A percentile compares a stretch with the other conserved stretches of the same genome.
phyloP scores from a whole-genome alignment of 2,329 filamentous ascomycete species.

The Fusarium abutilonis region DNA sequence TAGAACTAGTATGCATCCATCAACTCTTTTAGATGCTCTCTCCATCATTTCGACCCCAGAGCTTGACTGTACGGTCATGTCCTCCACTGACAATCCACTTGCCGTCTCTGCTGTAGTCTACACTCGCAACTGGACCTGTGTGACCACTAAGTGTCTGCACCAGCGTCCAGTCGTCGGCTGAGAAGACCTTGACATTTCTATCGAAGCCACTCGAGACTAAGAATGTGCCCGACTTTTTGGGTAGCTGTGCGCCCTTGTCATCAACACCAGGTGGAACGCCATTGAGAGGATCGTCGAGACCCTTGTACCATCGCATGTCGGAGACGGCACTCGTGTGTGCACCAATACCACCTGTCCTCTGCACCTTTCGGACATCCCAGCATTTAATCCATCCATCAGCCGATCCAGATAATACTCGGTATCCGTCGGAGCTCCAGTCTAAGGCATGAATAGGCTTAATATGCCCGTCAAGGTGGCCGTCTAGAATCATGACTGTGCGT shows the following conservation, averaged over 20 bases:
- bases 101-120: constrained; percentile 86
- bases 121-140: constrained; percentile 89
- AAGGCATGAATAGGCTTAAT: constrained; percentile 93
- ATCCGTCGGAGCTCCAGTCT: constrained; percentile 91
- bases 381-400: constrained; percentile 97
- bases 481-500: constrained; percentile 93
- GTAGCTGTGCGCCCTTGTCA: constrained; percentile 72
- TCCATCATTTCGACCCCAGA: constrained; percentile 89
- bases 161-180: constrained; percentile 93
- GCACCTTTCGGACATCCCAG: constrained; percentile 94
- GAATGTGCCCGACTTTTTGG: constrained; percentile 90
- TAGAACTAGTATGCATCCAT: constrained; percentile 10
- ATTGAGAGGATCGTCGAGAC: constrained; percentile 76
- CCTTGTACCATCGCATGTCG: constrained; percentile 94
- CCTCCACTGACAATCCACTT: constrained; percentile 95
- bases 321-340: constrained; percentile 92
- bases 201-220: constrained; percentile 93
- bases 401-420: constrained; percentile 91
- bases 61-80: constrained; percentile 92
- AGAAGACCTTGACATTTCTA: constrained; percentile 94
- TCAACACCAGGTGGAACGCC: constrained; percentile 69
- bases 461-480: constrained; percentile 81
- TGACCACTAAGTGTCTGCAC: constrained; percentile 90
- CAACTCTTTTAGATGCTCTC: constrained; percentile 57
- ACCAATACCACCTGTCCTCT: constrained; percentile 83